These are phyloP conservation scores for Talaromyces stipitatus DNA, from an alignment of 495 filamentous ascomycete species.

Conservation along the genomic window DNA sequence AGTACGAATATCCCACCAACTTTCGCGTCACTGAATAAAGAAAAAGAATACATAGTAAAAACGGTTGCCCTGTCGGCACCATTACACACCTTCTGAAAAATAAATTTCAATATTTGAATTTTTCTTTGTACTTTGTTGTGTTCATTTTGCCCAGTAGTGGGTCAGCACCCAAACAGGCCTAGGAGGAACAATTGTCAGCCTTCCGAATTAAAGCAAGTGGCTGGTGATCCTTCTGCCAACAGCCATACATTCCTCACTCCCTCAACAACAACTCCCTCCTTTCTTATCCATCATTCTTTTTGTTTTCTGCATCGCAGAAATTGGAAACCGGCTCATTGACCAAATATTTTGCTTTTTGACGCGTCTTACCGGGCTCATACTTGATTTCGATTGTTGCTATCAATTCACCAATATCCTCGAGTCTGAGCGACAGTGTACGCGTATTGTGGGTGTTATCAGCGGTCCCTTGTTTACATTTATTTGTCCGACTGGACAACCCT, in stretches of 20 bases:
- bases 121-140: not conserved
- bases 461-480: slow-evolving; percentile 5
- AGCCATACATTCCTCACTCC: not conserved
- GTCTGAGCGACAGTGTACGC: not conserved
- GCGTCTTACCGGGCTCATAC: not conserved
- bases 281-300: slow-evolving; percentile 1
- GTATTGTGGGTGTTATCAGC: not conserved
- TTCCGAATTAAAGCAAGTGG: slow-evolving; percentile 7
- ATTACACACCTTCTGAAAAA: not conserved
- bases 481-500: not conserved
- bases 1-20: not conserved
- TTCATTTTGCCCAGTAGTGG: not conserved
- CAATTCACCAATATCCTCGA: not conserved
- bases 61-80: not conserved
- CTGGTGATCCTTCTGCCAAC: slow-evolving; percentile 4
- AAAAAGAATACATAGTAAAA: not conserved
- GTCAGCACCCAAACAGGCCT: not conserved
- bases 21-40: not conserved
- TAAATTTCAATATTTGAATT: not conserved
- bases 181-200: not conserved
- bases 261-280: not conserved
- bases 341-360: not conserved
- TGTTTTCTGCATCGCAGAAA: not conserved
- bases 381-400: not conserved
- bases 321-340: not conserved